Base-by-base conservation (phyloP, 768 basidiomycete genomes). In the Hericium coralloides region DNA sequence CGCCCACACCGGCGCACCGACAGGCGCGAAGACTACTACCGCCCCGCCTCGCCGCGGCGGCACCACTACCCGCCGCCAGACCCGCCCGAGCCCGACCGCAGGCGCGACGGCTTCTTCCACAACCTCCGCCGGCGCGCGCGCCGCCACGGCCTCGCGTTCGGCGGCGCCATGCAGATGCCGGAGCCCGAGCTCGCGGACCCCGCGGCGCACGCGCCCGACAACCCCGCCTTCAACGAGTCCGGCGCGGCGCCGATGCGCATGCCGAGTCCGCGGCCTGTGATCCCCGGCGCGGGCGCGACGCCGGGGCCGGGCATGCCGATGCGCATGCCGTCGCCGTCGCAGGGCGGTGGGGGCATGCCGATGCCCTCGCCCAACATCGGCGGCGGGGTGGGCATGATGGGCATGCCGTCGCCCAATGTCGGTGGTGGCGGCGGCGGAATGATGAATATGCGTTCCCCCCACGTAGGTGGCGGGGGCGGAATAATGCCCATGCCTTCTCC, bases 241-340 rank as follows among this genome's bases (percentile, higher is more conserved):
- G 56, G 52, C 12, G 26, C 58, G 18, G 5, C n/a, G 4, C n/a
- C 6, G n/a, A 58, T 60, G 57, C 48, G 14, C 14, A 63, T 60
- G 60, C 60, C 60, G 9, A 38, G n/a, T 12, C 59, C 60, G 3
- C 52, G 53, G 0, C 38, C 17, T 23, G 20, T 8, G 2, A 1
- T 36, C 18, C 59, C 37, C 8, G 59, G 26, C 6, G 49, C 18
- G 14, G 52, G 59, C 4, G 59, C 60, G 22, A 50, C 58, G 1
- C 43, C 31, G 1, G 54, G 52, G 10, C 39, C 47, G 12, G 39
- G 6, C 39, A 53, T 59, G 54, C 38, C 38, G 5, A 59, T 60
- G 60, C 59, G 54, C 12, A 55, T 61, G 59, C 54, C 59, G 3
- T 14, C 45, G 17, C 53, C 57, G 1, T 17, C 15, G 20, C 22